These are phyloP conservation scores for Saccharomycopsis microspora DNA, from an alignment of 805 yeast genomes.

Conservation along the genomic window DNA sequence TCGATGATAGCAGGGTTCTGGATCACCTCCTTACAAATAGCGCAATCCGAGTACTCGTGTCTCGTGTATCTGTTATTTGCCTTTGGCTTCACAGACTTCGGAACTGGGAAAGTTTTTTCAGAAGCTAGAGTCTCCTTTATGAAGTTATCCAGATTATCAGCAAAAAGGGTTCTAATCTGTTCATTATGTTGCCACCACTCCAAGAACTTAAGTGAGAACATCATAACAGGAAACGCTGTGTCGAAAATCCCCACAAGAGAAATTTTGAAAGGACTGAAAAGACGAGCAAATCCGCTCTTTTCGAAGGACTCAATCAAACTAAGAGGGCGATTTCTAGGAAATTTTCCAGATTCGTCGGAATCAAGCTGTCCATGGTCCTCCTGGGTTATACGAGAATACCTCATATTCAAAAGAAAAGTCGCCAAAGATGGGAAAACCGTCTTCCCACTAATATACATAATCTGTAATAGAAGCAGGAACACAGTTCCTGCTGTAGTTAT, in stretches of 20 bases:
- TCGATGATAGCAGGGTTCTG: slow-evolving; percentile 80
- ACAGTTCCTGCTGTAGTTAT: slow-evolving; percentile 35
- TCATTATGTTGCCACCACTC: slow-evolving; percentile 18
- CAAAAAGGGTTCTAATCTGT: slow-evolving; percentile 2
- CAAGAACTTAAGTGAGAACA: slow-evolving; percentile 15
- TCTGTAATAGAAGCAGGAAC: slow-evolving; percentile 42
- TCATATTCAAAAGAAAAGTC: slow-evolving; percentile 49
- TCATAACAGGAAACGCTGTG: slow-evolving; percentile 13
- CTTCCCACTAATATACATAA: slow-evolving; percentile 57
- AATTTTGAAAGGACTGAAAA: slow-evolving; percentile 3
- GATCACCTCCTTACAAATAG: slow-evolving; percentile 53
- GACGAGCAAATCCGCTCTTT: slow-evolving; percentile 8
- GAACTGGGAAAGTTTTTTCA: slow-evolving; percentile 5
- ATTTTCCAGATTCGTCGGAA: slow-evolving; percentile 21
- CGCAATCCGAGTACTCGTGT: slow-evolving; percentile 33
- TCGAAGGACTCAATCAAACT: slow-evolving; percentile 14
- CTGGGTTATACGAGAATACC: slow-evolving; percentile 50
- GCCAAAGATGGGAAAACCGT: slow-evolving; percentile 45
- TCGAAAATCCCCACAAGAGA: slow-evolving; percentile 11
- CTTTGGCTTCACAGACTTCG: background rate
- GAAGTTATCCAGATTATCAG: slow-evolving; percentile 3
- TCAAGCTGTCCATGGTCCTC: slow-evolving; percentile 31
- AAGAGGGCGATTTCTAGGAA: slow-evolving; percentile 13
- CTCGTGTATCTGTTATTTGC: background rate
- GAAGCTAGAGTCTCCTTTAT: slow-evolving; percentile 5